Base-by-base conservation (phyloP, 2,329 filamentous ascomycete genomes). In the Aureobasidium subglaciale region DNA sequence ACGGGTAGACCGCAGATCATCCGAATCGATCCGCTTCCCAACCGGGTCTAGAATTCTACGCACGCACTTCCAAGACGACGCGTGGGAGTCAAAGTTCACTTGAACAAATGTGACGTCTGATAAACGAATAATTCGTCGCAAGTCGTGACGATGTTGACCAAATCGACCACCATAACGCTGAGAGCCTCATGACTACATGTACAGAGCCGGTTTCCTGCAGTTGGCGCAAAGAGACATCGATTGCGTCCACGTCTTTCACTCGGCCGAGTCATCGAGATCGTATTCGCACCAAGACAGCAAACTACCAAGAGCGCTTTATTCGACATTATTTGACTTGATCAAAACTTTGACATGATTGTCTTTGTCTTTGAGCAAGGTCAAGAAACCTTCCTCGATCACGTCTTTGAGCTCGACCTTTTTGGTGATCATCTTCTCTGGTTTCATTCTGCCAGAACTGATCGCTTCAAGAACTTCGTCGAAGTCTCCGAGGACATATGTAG, bases 401-500 rank as follows among this genome's bases (percentile, higher is more conserved):
- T 77, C 70, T 10, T 70, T 67, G 61, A 78, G 58, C 43, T 69
- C 69, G 56, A 78, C 75, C 61, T 65, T 68, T 63, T 73, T 73
- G n/a, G 75, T 77, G 43, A 78, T 76, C 75, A 78, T 78, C 42
- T 69, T 68, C 32, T 71, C 63, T 11, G 71, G 71, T 46, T 68
- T 68, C 66, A 75, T 73, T 37, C 69, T 67, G 5, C 75, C 75
- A 18, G 71, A 67, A 2, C 69, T 69, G 27, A 78, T 66, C 8
- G 76, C 77, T 55, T 78, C 70, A 57, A 78, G 65, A 34, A 76
- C 71, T 22, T 68, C 68, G 57, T 77, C 71, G 59, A 78, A 80
- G 59, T 80, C 78, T 1, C 73, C 74, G n/a, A 73, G 68, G 38
- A 73, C 68, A 63, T 78, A 81, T 1, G 76, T 79, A 24, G 76